Evolutionary conservation across 1,284 basidiomycete species (phyloP), one percentile per base, ranked within the genome.

Genomic region (Coniferiporia weirii): DNA sequence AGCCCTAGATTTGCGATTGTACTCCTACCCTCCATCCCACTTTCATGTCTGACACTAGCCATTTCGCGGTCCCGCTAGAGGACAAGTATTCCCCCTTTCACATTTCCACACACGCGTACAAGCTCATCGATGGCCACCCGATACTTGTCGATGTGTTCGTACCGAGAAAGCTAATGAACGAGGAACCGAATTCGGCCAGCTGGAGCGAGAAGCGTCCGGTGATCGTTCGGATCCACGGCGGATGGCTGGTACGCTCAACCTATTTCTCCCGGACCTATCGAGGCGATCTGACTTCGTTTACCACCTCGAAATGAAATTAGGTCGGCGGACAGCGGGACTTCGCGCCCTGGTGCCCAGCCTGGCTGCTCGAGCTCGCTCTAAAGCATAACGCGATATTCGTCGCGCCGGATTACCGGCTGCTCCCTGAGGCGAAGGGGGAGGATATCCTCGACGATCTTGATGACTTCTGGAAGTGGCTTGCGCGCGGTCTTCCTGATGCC

Each of bases 311-410:
- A 15, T 40, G 8, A 40, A 40, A 3, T 9, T 15, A 60, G 59
- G 15, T 56, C 19, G 38, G 40, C 7, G 59, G 59, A 15, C 40
- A 49, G 32, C 22, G 59, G 22, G 40, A 60, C 15, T 46, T 27
- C 40, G 47, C 36, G n/a, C 22, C 8, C 32, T 60, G 59, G 59
- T 56, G 49, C 54, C 22, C 59, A 9, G 38, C 27, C 8, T 60
- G 54, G 54, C 19, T 34, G 8, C 48, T 56, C 20, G 53, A 56
- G 40, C 59, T 60, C 36, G 54, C 48, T 4, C 27, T 60, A 6
- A 56, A 60, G 34, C 54, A 60, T 32, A 43, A 56, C 22, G 59
- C 54, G n/a, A 56, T 60, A n/a, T 22, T 60, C 35, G 59, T 60
- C 34, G 27, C 49, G 19, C 54, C 59, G n/a, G 54, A 60, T 32